Evolutionary conservation across 1,139 yeast genomes (phyloP).

Genomic region (Taphrina sp.): DNA sequence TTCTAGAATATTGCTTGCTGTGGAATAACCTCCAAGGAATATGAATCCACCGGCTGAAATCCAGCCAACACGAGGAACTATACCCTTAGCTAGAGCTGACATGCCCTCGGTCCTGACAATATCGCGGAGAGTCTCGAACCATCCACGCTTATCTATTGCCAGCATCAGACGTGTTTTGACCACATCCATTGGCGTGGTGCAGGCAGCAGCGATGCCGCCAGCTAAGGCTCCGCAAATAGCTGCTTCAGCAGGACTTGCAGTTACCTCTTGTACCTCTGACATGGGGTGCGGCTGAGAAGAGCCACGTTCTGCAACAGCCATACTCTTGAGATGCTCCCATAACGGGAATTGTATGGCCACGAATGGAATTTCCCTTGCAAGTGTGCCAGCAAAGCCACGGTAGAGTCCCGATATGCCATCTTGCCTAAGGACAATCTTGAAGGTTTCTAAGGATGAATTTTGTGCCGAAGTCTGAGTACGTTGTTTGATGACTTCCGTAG

Average conservation of each 20-base stretch:
- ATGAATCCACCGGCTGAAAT: slow-evolving; percentile 98
- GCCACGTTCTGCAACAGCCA: slow-evolving; percentile 45
- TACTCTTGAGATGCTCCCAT: slow-evolving; percentile 74
- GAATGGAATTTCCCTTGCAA: slow-evolving; percentile 92
- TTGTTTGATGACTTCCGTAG: slow-evolving; percentile 94
- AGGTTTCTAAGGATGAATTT: slow-evolving; percentile 63
- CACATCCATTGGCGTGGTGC: slow-evolving; percentile 91
- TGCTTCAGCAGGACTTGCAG: slow-evolving; percentile 68
- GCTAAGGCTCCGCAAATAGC: slow-evolving; percentile 92
- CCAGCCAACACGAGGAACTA: slow-evolving; percentile 96
- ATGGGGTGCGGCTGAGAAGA: slow-evolving; percentile 36
- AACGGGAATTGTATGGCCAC: slow-evolving; percentile 93
- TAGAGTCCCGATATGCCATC: slow-evolving; percentile 75
- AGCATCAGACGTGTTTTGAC: slow-evolving; percentile 90
- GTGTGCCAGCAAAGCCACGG: slow-evolving; percentile 90
- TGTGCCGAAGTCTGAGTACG: slow-evolving; percentile 73
- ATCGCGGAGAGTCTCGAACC: slow-evolving; percentile 50
- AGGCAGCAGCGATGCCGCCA: slow-evolving; percentile 91
- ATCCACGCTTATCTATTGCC: slow-evolving; percentile 51
- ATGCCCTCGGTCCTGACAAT: slow-evolving; percentile 66
- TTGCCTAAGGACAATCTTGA: slow-evolving; percentile 59
- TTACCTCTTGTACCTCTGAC: slow-evolving; percentile 44
- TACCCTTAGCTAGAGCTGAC: slow-evolving; percentile 69
- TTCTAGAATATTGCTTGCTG: slow-evolving; percentile 49
- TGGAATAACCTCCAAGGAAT: slow-evolving; percentile 88